A percentile compares a stretch with the other conserved stretches of the same genome.
Conservation (phyloP, 1,284 basidiomycete species). For the Ceratobasidium sp. region DNA sequence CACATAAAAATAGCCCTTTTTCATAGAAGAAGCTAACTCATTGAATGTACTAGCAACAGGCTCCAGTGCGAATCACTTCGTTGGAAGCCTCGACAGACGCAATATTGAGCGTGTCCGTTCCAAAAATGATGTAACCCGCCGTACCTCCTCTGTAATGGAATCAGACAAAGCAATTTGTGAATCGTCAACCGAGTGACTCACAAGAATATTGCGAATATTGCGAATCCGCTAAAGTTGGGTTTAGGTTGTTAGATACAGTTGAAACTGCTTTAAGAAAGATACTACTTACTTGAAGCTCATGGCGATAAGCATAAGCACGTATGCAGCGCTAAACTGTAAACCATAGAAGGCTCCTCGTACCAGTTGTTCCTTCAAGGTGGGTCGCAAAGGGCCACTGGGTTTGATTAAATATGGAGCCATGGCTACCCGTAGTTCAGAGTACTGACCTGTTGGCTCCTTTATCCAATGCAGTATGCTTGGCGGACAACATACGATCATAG, state of each 20-base stretch:
- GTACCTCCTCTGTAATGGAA: not conserved
- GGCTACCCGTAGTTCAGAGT: no score
- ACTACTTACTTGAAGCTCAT: slow-evolving; percentile 42
- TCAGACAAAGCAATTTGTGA: not conserved
- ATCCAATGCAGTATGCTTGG: not conserved
- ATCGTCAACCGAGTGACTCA: not conserved
- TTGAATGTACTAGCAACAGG: slow-evolving; percentile 1
- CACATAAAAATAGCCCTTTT: not conserved
- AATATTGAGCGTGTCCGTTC: slow-evolving; percentile 28
- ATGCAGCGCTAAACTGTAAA: slow-evolving; percentile 41
- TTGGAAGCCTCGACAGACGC: not conserved
- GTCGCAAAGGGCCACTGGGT: not conserved
- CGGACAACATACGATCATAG: slow-evolving; percentile 38
- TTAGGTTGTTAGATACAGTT: not conserved
- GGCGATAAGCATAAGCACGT: slow-evolving; percentile 42
- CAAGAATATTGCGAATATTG: slow-evolving; percentile 40
- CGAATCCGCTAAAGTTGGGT: slow-evolving; percentile 11
- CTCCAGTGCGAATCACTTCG: slow-evolving; percentile 9
- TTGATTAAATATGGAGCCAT: no score
- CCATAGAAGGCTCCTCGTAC: slow-evolving; percentile 37
- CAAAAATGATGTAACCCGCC: slow-evolving; percentile 33
- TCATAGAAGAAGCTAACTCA: not conserved
- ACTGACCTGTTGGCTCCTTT: not conserved
- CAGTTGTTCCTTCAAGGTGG: slow-evolving; percentile 24
- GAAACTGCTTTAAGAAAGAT: not conserved